Conservation (phyloP, 768 basidiomycete species). For the Heimioporus sp. region DNA sequence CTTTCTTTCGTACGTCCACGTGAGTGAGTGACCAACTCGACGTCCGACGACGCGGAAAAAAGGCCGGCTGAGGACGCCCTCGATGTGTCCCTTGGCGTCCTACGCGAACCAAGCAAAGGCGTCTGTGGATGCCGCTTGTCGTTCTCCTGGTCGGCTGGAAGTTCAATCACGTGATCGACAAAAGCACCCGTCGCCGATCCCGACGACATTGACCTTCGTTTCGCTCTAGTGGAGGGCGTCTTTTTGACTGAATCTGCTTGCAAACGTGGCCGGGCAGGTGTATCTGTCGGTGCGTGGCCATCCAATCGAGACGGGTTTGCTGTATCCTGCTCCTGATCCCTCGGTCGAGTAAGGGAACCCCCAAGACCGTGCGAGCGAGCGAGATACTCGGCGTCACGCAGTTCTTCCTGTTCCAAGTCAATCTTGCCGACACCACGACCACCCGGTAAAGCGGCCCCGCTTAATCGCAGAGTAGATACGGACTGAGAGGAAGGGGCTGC, state of each 20-base stretch:
- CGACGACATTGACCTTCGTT: neutral
- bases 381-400: slow-evolving; percentile 13
- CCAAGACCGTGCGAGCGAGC: neutral
- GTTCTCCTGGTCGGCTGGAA: slow-evolving; percentile 16
- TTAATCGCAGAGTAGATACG: neutral
- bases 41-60: neutral
- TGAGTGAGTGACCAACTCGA: neutral
- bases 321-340: neutral
- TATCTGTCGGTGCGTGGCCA: neutral
- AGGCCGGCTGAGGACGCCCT: slow-evolving; percentile 1
- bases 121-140: neutral
- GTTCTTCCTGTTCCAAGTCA: slow-evolving; percentile 22
- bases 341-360: neutral
- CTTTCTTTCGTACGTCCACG: neutral
- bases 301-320: neutral
- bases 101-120: neutral
- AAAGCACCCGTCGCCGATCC: slow-evolving; percentile 9
- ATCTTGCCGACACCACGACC: slow-evolving; percentile 27
- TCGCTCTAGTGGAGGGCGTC: slow-evolving; percentile 1
- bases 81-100: neutral
- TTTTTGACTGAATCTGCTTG: slow-evolving; percentile 9
- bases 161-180: slow-evolving; percentile 22
- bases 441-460: slow-evolving; percentile 28
- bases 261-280: neutral
- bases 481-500: slow-evolving; percentile 9